phyloP scores from a whole-genome alignment of 257 asterid species.

The Solanum peruvianum region DNA sequence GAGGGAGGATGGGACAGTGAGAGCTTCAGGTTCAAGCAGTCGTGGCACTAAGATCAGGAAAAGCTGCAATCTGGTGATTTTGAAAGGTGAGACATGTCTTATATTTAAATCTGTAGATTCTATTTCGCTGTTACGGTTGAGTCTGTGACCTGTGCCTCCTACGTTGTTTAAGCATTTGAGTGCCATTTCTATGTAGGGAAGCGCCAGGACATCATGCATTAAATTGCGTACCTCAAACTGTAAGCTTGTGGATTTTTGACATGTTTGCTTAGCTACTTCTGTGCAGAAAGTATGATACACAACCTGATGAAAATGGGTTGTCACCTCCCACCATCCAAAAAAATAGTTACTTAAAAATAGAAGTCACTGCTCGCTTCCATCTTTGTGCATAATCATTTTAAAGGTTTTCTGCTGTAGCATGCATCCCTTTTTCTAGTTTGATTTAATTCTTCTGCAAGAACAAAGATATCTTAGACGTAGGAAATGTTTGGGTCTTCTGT shows the following conservation, averaged over 20 bases:
- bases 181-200: background rate
- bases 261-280: background rate
- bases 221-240: background rate
- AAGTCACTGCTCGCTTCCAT: background rate
- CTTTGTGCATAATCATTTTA: background rate
- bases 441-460: background rate
- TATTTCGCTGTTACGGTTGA: background rate
- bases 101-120: background rate
- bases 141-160: background rate
- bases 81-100: conserved; percentile 14
- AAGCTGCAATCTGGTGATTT: background rate
- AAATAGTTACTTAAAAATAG: background rate
- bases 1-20: conserved; percentile 76
- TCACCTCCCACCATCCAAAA: background rate
- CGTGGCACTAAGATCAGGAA: conserved; percentile 42
- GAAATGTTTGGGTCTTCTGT: background rate
- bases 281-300: background rate
- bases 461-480: background rate
- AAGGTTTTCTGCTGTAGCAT: background rate
- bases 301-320: background rate
- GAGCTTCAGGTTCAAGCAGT: conserved; percentile 56
- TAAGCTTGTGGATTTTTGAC: background rate
- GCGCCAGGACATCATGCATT: background rate
- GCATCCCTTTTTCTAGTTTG: background rate
- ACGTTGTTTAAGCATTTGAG: background rate